A percentile compares a stretch with the other conserved stretches of the same genome.
These are phyloP conservation scores for Diaporthe sp. DNA, from an alignment of 2,329 filamentous ascomycete species.

Conservation along the genomic window DNA sequence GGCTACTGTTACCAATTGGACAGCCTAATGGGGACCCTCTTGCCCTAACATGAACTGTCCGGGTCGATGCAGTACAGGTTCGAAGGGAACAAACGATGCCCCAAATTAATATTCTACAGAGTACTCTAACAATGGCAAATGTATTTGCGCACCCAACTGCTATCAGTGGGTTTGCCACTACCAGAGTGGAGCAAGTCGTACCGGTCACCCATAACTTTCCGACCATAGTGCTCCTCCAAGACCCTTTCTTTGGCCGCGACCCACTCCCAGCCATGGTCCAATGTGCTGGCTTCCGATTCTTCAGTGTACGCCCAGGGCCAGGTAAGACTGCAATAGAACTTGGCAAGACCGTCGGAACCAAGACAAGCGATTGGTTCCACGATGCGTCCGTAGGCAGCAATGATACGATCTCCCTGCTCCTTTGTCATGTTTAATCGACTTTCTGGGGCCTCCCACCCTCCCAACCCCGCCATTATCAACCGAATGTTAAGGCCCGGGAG, in stretches of 20 bases:
- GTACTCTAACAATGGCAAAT: not conserved
- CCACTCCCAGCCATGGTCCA: not conserved
- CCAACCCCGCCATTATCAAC: not conserved
- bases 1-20: too few species aligned
- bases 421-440: not conserved
- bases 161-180: not conserved
- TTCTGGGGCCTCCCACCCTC: not conserved
- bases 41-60: too few species aligned
- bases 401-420: not conserved
- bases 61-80: too few species aligned
- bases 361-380: not conserved
- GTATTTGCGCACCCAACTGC: not conserved
- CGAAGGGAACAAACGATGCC: not conserved
- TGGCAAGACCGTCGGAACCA: not conserved
- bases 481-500: not conserved
- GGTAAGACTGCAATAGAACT: not conserved
- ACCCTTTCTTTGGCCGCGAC: not conserved
- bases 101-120: not conserved
- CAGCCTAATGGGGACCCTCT: too few species aligned
- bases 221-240: not conserved
- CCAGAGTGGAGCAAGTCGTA: not conserved
- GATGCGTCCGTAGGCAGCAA: not conserved
- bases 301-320: not conserved
- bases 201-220: not conserved
- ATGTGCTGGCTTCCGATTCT: not conserved